These are phyloP conservation scores for Leishmania guyanensis DNA, from an alignment of 208 protist genomes.

Conservation along the genomic window DNA sequence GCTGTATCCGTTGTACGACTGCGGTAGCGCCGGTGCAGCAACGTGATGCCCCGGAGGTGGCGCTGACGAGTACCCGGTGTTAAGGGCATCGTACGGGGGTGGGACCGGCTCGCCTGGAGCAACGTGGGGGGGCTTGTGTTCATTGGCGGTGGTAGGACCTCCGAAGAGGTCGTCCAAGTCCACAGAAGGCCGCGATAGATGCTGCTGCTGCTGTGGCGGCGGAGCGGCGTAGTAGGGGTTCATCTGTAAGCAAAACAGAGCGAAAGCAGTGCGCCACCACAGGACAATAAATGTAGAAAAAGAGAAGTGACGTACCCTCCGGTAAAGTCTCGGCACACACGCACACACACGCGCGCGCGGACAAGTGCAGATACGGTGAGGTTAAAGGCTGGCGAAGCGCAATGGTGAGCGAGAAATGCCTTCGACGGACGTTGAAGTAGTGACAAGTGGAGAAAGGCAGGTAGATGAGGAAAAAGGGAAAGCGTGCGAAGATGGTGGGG, in stretches of 20 bases:
- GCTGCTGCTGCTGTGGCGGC: conserved; percentile 9
- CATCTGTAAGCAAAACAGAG: conserved; percentile 20
- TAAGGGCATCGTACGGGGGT: conserved; percentile 23
- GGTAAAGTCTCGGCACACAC: background rate
- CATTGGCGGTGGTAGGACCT: conserved; percentile 24
- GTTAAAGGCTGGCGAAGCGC: background rate
- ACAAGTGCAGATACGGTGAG: conserved; percentile 34
- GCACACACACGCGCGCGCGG: conserved; percentile 19
- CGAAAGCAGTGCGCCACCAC: conserved; percentile 1
- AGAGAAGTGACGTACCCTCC: background rate
- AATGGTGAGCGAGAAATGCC: background rate
- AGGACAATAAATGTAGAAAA: background rate
- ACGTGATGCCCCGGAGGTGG: conserved; percentile 1
- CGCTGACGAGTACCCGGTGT: conserved; percentile 20
- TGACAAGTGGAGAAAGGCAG: background rate
- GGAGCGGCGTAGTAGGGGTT: conserved; percentile 24
- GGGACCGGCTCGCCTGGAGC: conserved; percentile 15
- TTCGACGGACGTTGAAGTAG: conserved; percentile 15
- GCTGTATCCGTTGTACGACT: background rate
- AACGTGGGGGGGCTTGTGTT: background rate
- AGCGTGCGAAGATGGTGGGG: background rate
- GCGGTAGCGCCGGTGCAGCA: conserved; percentile 5
- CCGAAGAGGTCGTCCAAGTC: conserved; percentile 84
- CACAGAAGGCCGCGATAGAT: conserved; percentile 21
- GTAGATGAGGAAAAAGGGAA: conserved; percentile 6